Percentiles rank a stretch among this genome's conserved stretches.
Evolutionary conservation across 495 filamentous ascomycete species (phyloP).

Genomic region (Astrocystis sublimbata): DNA sequence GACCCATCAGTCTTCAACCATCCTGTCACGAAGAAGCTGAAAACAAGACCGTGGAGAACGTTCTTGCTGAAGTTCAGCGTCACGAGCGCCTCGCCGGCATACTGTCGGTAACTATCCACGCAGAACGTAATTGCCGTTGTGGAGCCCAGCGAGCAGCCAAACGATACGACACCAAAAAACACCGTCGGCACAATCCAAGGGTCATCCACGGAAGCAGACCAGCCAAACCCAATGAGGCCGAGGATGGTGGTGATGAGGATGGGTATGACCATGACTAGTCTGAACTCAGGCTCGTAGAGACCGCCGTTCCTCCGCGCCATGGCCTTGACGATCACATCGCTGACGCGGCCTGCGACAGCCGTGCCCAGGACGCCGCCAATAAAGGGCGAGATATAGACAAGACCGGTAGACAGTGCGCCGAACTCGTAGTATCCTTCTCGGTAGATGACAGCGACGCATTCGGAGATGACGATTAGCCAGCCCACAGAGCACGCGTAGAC

Average conservation of each 20-base stretch:
- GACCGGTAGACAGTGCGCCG: constrained; percentile 72
- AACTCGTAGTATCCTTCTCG: constrained; percentile 74
- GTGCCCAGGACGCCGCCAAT: constrained; percentile 88
- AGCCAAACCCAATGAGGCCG: constrained; percentile 92
- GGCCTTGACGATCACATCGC: constrained; percentile 75
- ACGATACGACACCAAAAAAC: constrained; percentile 91
- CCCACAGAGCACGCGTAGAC: constrained; percentile 90
- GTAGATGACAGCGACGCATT: constrained; percentile 78
- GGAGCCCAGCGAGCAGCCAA: constrained; percentile 87
- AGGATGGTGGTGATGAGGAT: constrained; percentile 77
- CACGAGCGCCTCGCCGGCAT: constrained; percentile 92
- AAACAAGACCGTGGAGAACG: constrained; percentile 84
- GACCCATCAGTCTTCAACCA: constrained; percentile 79
- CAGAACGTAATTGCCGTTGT: constrained; percentile 96
- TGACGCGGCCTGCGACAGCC: constrained; percentile 84
- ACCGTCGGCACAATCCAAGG: constrained; percentile 89
- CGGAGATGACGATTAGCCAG: constrained; percentile 94
- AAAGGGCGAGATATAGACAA: constrained; percentile 90
- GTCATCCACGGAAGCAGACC: constrained; percentile 75
- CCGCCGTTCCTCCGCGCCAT: constrained; percentile 87
- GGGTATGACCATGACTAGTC: constrained; percentile 87
- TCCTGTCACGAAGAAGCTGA: constrained; percentile 85
- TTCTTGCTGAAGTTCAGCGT: constrained; percentile 96
- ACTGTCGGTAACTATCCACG: constrained; percentile 91
- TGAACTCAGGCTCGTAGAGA: constrained; percentile 94